Base-by-base conservation (phyloP, 169 alveolate species). In the Eimeria tenella region DNA sequence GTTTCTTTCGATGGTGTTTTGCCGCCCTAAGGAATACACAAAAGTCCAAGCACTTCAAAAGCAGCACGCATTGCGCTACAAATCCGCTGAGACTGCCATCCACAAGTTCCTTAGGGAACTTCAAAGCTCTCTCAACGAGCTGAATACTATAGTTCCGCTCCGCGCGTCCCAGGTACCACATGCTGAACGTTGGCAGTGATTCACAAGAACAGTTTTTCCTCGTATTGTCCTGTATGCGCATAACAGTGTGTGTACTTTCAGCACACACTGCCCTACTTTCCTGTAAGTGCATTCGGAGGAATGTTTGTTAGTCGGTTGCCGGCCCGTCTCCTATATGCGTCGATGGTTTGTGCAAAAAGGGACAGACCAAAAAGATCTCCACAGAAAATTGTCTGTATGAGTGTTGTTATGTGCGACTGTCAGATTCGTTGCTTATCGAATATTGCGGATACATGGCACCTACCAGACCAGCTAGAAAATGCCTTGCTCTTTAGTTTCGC, bases 81-180 rank as follows among this genome's bases (percentile, higher is more conserved):
- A 56, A 8, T 60, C 91, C 62, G 91, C 70, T 7, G 91, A 84
- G 63, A 77, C 79, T 6, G 91, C 91, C 11, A 63, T 84, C 63
- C 91, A 84, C 49, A 84, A 84, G 63, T 84, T 84, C 62, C 52
- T 84, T 17, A 84, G 81, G 11, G 91, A 84, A 53, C 91, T 84
- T 3, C 91, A 84, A 60, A 25, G 79, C 60, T 62, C 91, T 4
- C 81, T 84, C 81, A 62, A 84, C 91, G 91, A 84, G 52, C 52
- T 84, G 49, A 60, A 60, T 21, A 84, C 91, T 62, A 21, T 62
- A 10, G 91, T 62, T 42, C 91, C 91, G 21, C 91, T 84, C 58
- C 75, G 91, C 3, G 77, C 91, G 5, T 84, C 91, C 81, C 91
- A 84, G 91, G 91, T 84, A 62, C 60, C 42, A 19, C 42, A 19